Percentiles rank a stretch among this genome's conserved stretches.
These are phyloP conservation scores for thale cress (Arabidopsis thaliana) DNA, from an alignment of 345 rosid species.

Conservation along the genomic window TAIR10.1 NC_003076.8:3472501-3473000, in stretches of 20 bases:
- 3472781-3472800: background rate
- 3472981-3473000: constrained; percentile 70
- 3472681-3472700: constrained; percentile 72
- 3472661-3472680: constrained; percentile 66
- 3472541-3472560: background rate
- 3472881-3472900: constrained; percentile 62
- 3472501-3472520: too few species aligned
- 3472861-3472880: constrained; percentile 68
- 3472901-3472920: constrained; percentile 63
- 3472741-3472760: constrained; percentile 47
- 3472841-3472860: constrained; percentile 54
- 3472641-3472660: constrained; percentile 77
- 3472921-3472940: constrained; percentile 57
- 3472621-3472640: constrained; percentile 81
- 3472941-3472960: constrained; percentile 68
- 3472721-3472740: constrained; percentile 45
- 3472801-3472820: background rate
- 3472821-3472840: background rate
- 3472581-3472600: constrained; percentile 52
- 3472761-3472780: constrained; percentile 21
- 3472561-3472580: background rate
- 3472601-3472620: constrained; percentile 82
- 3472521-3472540: too few species aligned
- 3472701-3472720: constrained; percentile 69
- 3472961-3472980: constrained; percentile 67